Conservation (phyloP, 192 early-diverging fungal genomes). For the Podila minutissima region DNA sequence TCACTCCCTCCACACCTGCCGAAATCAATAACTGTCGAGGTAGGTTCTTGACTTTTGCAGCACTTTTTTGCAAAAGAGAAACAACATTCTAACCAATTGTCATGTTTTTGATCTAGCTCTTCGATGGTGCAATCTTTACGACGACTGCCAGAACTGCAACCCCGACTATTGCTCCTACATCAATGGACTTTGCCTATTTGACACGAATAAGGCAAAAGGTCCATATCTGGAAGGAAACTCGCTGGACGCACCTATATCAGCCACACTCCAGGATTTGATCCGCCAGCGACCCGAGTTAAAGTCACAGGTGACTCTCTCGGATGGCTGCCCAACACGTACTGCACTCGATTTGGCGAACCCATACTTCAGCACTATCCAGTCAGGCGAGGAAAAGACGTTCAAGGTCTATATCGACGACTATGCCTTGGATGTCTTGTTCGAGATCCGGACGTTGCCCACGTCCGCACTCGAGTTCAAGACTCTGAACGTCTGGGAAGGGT, state of each 20-base stretch:
- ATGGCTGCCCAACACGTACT: constrained; percentile 14
- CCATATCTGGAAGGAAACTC: constrained; percentile 13
- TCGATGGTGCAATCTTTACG: constrained; percentile 44
- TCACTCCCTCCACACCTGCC: neutral
- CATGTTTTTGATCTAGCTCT: constrained; percentile 20
- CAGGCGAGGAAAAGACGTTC: constrained; percentile 28
- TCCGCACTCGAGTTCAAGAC: constrained; percentile 18
- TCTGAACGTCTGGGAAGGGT: constrained; percentile 48
- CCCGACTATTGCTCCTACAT: constrained; percentile 48
- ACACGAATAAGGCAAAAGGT: constrained; percentile 46
- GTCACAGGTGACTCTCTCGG: neutral
- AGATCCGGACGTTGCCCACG: constrained; percentile 19
- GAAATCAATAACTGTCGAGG: constrained; percentile 39
- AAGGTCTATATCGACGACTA: constrained; percentile 44
- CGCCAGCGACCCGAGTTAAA: constrained; percentile 20
- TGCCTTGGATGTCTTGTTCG: constrained; percentile 28
- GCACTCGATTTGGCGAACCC: neutral
- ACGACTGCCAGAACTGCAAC: constrained; percentile 48
- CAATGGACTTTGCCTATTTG: constrained; percentile 46
- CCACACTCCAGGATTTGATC: constrained; percentile 31
- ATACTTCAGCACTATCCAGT: neutral
- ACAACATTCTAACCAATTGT: neutral
- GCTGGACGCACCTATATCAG: constrained; percentile 21
- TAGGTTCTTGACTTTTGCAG: neutral
- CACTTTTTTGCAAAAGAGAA: neutral